Evolutionary conservation across 1,139 yeast genomes (phyloP), one percentile per base, ranked within the genome.

Genomic region (Saccharomyces hybrid): DNA sequence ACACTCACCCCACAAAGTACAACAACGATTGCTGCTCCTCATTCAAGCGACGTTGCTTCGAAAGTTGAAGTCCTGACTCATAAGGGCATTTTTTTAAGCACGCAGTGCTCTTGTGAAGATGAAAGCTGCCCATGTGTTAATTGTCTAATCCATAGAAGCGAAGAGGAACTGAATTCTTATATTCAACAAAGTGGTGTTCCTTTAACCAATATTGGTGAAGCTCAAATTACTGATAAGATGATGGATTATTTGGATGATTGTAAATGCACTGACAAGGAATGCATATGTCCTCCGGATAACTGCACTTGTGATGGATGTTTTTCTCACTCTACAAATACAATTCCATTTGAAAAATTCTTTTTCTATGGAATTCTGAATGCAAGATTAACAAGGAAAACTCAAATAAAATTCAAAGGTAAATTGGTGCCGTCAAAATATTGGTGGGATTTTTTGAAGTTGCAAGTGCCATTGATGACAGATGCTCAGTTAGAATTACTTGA

Each of bases 81-180:
- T 49, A 61, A 65, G 51, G 70, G 71, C n/a, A 57, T 67, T 7
- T 67, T 58, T 48, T 53, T 68, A 48, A 68, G 71, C 51, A 63
- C 71, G 1, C 61, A 65, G 26, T 69, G 71, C 55, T 61, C 68
- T 7, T 68, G 72, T 57, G 59, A 59, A 4, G 69, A 63, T 47
- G 63, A 57, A 31, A 56, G 59, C 31, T 69, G 72, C 55, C 61
- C 51, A 42, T 69, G 71, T 55, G 59, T 62, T n/a, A 68, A 67
- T 47, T 69, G 72, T 55, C 51, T 68, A 20, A 61, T 69, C 7
- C 72, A 69, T 53, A 62, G 72, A 55, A 63, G 65, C 51, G 71
- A 69, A 50, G 66, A 62, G 14, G 71, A 69, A 55, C 49, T 69
- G 16, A 61, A 62, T 26, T 47, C 53, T 8, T 69, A 66, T 51